Evolutionary conservation across 495 filamentous ascomycete genomes (phyloP), one percentile per base, ranked within the genome.

Genomic region (Chlorociboria aeruginascens): DNA sequence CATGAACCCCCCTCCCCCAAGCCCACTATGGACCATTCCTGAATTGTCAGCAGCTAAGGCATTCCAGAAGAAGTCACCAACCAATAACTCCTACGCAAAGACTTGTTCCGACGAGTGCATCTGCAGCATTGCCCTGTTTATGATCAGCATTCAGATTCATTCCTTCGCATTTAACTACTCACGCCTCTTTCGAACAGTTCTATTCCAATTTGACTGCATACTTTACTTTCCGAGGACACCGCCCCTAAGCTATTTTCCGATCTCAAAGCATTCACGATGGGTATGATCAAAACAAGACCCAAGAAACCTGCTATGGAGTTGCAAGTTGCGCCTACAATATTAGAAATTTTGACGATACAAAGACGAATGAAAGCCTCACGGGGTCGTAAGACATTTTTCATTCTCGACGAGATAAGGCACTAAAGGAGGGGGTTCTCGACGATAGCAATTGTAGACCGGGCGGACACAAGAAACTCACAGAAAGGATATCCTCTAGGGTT

Each of bases 1-100:
- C 71, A 83, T 80, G 64, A 95, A 95, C 0, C 89, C 88, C n/a
- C 89, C 89, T 4, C 89, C 89, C 3, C 86, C 86, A 32, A 94
- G 79, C 6, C 86, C 86, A 29, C 82, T 86, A 63, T 94, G 87
- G 52, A 90, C 87, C 85, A 92, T 90, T 0, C 70, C 78, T 70
- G 60, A 33, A 8, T 3, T 41, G 37, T 14, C n/a, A 42, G 4
- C 11, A 20, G 12, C 14, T 29, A 4, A 4, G 2, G 20, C 20
- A 4, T 11, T n/a, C 10, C 30, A 10, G 4, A 8, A n/a, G 31
- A 33, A 9, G 13, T 11, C 37, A 55, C 63, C 56, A 55, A 74
- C 83, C 82, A 45, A 83, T 73, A 6, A 86, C 82, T 3, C 85
- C 85, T 17, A 88, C 75, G 39, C 85, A 89, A 38, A 88, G 69